phyloP scores from a whole-genome alignment of 1,284 basidiomycete species.

The Ceratobasidium sp. region DNA sequence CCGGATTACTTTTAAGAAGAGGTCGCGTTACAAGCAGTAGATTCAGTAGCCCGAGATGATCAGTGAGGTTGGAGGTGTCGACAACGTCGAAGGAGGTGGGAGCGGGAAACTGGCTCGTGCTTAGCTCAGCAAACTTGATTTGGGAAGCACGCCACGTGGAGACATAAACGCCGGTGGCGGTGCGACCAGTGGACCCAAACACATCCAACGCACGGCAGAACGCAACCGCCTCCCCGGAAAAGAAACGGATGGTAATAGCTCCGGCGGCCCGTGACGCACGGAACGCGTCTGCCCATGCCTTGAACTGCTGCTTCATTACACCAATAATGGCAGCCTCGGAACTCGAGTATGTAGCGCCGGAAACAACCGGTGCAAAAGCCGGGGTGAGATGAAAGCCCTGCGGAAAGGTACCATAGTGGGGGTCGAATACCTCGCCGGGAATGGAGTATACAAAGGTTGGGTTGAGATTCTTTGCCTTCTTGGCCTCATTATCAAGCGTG shows the following conservation, averaged over 20 bases:
- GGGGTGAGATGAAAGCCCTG: conserved; percentile 21
- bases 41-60: conserved; percentile 35
- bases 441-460: conserved; percentile 23
- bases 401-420: conserved; percentile 15
- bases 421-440: conserved; percentile 8
- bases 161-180: background rate
- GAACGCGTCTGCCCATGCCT: background rate
- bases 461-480: conserved; percentile 7
- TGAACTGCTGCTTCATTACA: conserved; percentile 13
- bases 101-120: background rate
- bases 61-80: conserved; percentile 31
- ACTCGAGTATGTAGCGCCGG: background rate
- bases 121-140: conserved; percentile 11
- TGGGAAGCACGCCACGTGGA: conserved; percentile 14
- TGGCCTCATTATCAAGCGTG: conserved; percentile 17
- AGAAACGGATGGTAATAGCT: conserved; percentile 4
- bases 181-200: background rate
- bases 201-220: conserved; percentile 26
- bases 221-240: conserved; percentile 10
- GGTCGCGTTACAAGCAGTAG: conserved; percentile 6
- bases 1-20: conserved; percentile 11
- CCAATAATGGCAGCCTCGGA: background rate
- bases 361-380: background rate
- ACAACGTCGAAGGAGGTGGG: conserved; percentile 24
- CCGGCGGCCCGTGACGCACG: background rate